Evolutionary conservation across 2,329 filamentous ascomycete species (phyloP), one percentile per base, ranked within the genome.

Genomic region (Emericellopsis atlantica): DNA sequence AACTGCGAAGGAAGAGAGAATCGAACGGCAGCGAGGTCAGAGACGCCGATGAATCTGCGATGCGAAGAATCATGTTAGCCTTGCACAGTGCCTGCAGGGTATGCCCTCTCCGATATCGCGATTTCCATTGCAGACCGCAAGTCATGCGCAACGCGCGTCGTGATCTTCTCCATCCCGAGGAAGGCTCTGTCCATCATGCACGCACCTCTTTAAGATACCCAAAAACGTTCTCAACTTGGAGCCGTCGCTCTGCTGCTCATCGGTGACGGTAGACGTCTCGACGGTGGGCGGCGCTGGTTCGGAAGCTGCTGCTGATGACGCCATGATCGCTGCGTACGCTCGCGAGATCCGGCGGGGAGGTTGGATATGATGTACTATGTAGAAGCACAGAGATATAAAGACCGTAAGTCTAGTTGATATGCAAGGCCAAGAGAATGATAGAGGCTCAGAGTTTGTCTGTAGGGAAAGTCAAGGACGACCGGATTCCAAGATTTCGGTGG

Each of bases 1-100:
- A 98, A 79, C 63, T 96, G 90, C 39, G 92, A 88, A 18, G 92
- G 92, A 39, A 98, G 74, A 14, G 90, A 96, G 67, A 98, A 98
- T 51, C 92, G 84, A 46, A 96, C 90, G 43, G 88, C 79, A 43
- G 92, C 92, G 54, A 98, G 92, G 64, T 98, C 92, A 50, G 89
- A 73, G 43, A 98, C 92, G 51, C 92, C 92, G 54, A 96, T 88
- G 63, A 96, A 96, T 60, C 90, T 93, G 61, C 42, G 26, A 18
- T 29, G 12, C 26, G 12, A 12, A 29, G 12, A 12, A 12, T 4
- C 26, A 29, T 29, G 26, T 29, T 29, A 29, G 26, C 26, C 26
- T 9, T 29, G 12, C 6, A 29, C 26, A 12, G 26, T 4, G 12
- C 26, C 8, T 9, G 12, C 12, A 9, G 26, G 12, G 26, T 29